Evolutionary conservation across 148 eudicot genomes (phyloP), one percentile per base, ranked within the genome.

Genomic region (Rhododendron simsii): DNA sequence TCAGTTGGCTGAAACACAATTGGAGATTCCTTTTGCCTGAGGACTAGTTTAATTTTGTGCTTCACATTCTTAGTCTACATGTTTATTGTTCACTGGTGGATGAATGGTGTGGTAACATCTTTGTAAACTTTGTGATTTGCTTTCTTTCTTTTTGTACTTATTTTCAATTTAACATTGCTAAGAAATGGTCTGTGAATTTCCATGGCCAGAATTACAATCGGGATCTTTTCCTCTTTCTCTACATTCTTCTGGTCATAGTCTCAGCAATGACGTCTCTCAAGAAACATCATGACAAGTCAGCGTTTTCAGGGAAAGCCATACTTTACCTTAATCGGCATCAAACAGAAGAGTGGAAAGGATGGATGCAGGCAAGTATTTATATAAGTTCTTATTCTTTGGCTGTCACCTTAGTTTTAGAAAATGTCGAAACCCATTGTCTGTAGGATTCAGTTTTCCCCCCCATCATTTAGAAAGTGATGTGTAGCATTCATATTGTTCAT

Each of bases 291-390:
- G 98, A 95, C 82, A 93, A 96, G 88, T 93, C 98, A 89, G 88
- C 94, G 48, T 93, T 96, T 86, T 91, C 95, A 82, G 98, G 98
- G 86, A 96, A 95, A 91, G 78, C 95, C 73, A 81, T 96, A 44
- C 98, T 96, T 80, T 96, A 93, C 89, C 93, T 96, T 48, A 96
- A 95, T 86, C 93, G 98, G 47, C 98, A 96, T 85, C 98, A 96
- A 88, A 96, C 98, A 85, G 98, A 96, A 87, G 98, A 96, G 91
- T 96, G 98, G 98, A 96, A 95, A 90, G 98, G 98, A 90, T 93
- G 93, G 93, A 96, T 96, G 98, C 98, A 96, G 98, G 98, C 94
- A 93, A 92, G 94, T 89, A 30, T 81, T 79, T 35, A 74, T 9
- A 30, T 84, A 44, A 5, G 11, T 48, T 80, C 14, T 9, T 39